Base-by-base conservation (phyloP, 305 asterid genomes). In the Fraxinus floribunda region DNA sequence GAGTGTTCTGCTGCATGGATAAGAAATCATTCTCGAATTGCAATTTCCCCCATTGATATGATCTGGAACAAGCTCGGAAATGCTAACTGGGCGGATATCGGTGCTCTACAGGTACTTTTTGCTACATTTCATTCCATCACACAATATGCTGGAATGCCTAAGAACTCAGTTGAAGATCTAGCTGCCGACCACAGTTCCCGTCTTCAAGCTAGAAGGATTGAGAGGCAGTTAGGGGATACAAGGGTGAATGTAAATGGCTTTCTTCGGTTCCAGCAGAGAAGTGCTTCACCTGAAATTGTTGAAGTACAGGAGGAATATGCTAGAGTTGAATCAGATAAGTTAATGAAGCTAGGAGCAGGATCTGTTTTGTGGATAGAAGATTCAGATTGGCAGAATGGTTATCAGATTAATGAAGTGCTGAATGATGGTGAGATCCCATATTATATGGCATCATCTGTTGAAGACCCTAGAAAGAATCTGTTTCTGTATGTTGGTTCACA, bases 31-130 rank as follows among this genome's bases (percentile, higher is more conserved):
- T 86, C 97, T 6, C 86, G 78, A 49, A 87, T 95, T 74, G 73
- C 94, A 82, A 87, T 95, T 83, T 95, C 99, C 26, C 98, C 98
- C 1, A 84, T 93, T 39, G 97, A 94, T 85, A 90, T 91, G 88
- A 88, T 95, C 79, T 95, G 99, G 99, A 95, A 95, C 93, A 94
- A 93, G 93, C 97, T 95, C 32, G 99, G 99, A 83, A 95, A 95
- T 88, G 93, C 99, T 84, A 95, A 95, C 79, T 94, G 98, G 99
- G 95, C 93, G 35, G 99, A 95, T 88, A 90, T 95, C 26, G 99
- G 97, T 73, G 97, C 99, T 83, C 80, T 95, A 80, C 99, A 95
- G 88, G 91, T 88, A 77, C 99, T 95, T 83, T 94, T 89, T 78
- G 93, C 99, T 71, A 95, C 97, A 83, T 95, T 90, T 90, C 97